These are phyloP conservation scores for Cladosporium sp. DNA, from an alignment of 2,329 filamentous ascomycete genomes.

Conservation along the genomic window DNA sequence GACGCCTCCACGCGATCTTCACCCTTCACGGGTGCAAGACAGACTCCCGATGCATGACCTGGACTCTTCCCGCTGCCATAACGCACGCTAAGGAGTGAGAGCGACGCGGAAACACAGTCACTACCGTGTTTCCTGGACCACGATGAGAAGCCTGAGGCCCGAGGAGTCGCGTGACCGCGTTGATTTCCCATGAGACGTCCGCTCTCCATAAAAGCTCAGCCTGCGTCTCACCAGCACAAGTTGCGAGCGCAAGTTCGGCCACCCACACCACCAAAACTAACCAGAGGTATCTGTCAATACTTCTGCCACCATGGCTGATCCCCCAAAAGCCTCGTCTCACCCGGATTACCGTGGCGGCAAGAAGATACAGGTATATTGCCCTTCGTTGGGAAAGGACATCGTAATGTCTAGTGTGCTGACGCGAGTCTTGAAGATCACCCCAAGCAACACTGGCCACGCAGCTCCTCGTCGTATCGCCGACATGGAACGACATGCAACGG, in stretches of 20 bases:
- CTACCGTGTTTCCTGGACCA: background rate
- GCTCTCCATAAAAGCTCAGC: background rate
- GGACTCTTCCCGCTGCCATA: background rate
- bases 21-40: background rate
- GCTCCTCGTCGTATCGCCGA: background rate
- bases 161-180: background rate
- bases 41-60: background rate
- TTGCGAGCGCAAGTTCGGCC: background rate
- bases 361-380: background rate
- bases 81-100: background rate
- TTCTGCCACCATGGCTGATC: background rate
- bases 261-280: background rate
- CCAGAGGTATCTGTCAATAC: background rate
- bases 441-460: background rate
- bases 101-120: background rate
- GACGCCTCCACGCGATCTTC: background rate
- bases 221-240: background rate
- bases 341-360: background rate
- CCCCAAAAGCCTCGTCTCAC: background rate
- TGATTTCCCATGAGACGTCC: background rate
- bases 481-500: background rate
- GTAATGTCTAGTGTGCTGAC: background rate
- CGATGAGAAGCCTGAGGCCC: background rate
- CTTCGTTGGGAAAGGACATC: background rate
- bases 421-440: background rate